These are phyloP conservation scores for Trypanosoma conorhini DNA, from an alignment of 208 protist genomes.

Conservation along the genomic window DNA sequence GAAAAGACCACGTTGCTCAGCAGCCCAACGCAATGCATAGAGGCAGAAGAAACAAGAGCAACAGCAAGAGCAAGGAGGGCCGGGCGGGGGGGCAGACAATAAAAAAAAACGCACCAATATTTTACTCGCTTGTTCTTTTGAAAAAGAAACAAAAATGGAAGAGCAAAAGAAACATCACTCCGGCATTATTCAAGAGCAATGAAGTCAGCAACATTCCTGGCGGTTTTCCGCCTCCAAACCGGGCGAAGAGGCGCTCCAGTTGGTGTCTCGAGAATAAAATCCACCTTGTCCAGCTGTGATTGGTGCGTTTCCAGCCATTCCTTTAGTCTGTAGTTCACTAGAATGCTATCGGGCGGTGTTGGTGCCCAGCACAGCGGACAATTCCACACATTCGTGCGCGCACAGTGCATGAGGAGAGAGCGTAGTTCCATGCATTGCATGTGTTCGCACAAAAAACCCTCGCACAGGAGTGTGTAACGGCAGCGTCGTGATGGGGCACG, in stretches of 20 bases:
- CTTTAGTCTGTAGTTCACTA: constrained; percentile 73
- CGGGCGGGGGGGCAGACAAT: not conserved
- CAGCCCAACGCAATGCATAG: constrained; percentile 5
- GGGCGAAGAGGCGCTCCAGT: constrained; percentile 22
- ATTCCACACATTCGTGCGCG: constrained; percentile 82
- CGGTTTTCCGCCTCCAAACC: constrained; percentile 25
- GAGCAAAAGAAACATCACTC: constrained; percentile 16
- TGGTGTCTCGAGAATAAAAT: constrained; percentile 69
- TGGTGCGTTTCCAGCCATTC: constrained; percentile 63
- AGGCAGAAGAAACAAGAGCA: constrained; percentile 20
- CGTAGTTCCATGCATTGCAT: constrained; percentile 82
- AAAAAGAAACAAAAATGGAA: constrained; percentile 6
- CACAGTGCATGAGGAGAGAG: constrained; percentile 57
- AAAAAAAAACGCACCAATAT: constrained; percentile 10
- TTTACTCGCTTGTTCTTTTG: not conserved
- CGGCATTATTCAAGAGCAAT: constrained; percentile 26
- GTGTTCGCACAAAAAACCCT: constrained; percentile 63
- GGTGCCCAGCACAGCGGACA: constrained; percentile 74
- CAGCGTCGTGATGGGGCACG: constrained; percentile 68
- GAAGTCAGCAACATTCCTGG: constrained; percentile 20
- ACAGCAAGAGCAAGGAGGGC: not conserved
- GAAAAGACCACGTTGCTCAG: not conserved
- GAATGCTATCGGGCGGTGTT: constrained; percentile 54
- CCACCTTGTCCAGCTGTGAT: constrained; percentile 32
- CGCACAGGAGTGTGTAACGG: constrained; percentile 65